Evolutionary conservation across 2,329 filamentous ascomycete genomes (phyloP), one percentile per base, ranked within the genome.

Genomic region (Ascosphaera apis): DNA sequence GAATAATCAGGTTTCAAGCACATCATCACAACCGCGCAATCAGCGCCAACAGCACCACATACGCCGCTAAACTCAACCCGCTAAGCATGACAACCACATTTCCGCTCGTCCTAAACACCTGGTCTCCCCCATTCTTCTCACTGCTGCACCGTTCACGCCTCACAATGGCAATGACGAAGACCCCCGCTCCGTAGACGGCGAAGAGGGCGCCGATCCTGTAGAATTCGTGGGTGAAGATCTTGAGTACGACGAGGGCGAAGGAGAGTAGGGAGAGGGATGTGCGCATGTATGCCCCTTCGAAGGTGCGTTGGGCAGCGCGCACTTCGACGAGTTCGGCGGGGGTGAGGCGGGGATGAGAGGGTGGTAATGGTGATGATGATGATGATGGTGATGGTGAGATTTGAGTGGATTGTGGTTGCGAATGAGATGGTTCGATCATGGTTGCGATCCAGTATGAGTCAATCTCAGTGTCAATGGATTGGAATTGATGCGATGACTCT

Each of bases 181-280:
- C 69, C 4, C 81, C 80, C 3, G 76, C 73, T 9, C 86, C 88
- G 50, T 95, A 95, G 34, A 82, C 74, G 31, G 88, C 84, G 52
- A 93, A 93, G 21, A 98, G 65, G 4, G 88, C 88, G n/a, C 88
- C 88, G 42, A 93, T 92, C 45, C 77, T 73, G 58, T 95, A 95
- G 62, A 98, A 95, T 52, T 95, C 88, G 36, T 75, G 69, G 6
- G 83, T 93, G 61, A 98, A 95, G 55, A 98, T 91, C 60, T 91
- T 92, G 45, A 92, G 71, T 36, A 98, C 80, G 42, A 98, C 75
- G 35, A 98, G 72, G 15, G 86, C 76, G 55, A 98, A 95, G 38
- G 79, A 86, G 61, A 95, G 95, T 50, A 95, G 84, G 2, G 80
- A 81, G 15, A 98, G 70, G 2, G 86, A 84, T 0, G 88, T 98